phyloP scores from a whole-genome alignment of 495 filamentous ascomycete genomes.

The Hypoxylon trugodes region DNA sequence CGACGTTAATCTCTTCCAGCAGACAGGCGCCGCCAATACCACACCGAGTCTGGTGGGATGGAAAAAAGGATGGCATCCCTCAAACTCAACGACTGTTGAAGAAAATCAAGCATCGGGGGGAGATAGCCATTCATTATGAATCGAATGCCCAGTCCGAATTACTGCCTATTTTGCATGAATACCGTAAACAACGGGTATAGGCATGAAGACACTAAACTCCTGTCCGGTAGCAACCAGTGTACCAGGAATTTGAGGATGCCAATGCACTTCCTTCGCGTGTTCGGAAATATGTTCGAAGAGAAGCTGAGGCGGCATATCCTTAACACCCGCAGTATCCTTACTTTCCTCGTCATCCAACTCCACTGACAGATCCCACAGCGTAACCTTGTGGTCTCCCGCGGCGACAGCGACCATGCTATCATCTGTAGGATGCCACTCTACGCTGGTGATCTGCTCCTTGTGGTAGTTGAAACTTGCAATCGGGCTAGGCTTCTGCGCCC shows the following conservation, averaged over 20 bases:
- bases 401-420: constrained; percentile 93
- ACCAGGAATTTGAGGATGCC: constrained; percentile 97
- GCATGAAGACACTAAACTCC: constrained; percentile 78
- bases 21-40: too few species aligned
- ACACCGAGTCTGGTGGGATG: too few species aligned
- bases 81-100: too few species aligned
- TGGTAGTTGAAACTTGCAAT: constrained; percentile 94
- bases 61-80: too few species aligned
- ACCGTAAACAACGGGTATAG: constrained; percentile 60
- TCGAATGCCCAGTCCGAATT: too few species aligned
- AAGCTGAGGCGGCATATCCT: constrained; percentile 91
- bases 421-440: constrained; percentile 98
- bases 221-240: constrained; percentile 88
- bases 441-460: constrained; percentile 91
- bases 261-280: constrained; percentile 91
- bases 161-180: constrained; percentile 42
- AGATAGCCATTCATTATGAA: too few species aligned
- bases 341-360: constrained; percentile 97
- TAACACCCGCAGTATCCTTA: constrained; percentile 82
- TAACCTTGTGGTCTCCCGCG: constrained; percentile 91
- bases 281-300: constrained; percentile 97
- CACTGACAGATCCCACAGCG: constrained; percentile 95
- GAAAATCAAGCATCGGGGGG: too few species aligned
- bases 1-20: too few species aligned
- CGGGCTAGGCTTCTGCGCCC: constrained; percentile 64